Evolutionary conservation across 129 eudicot species (phyloP), one percentile per base, ranked within the genome.

Genomic region (Helichrysum umbraculigerum): DNA sequence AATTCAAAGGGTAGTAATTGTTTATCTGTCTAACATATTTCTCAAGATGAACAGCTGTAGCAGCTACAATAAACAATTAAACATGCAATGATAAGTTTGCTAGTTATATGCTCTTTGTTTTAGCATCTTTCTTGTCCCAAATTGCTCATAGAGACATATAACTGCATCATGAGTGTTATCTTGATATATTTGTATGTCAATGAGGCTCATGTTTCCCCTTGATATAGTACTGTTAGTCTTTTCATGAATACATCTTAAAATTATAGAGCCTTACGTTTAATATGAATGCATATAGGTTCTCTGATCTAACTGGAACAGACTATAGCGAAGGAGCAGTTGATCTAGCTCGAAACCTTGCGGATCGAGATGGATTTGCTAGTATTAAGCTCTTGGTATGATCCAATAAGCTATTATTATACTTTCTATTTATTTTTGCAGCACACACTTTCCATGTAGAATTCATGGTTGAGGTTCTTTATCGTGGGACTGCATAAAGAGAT

Each of bases 241-340:
- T 68, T 57, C 60, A 68, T 22, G 54, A 19, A 72, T 63, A 15
- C 79, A 35, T 4, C 66, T 85, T 3, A 57, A 68, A 37, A 6
- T 76, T 42, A 20, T n/a, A 69, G 33, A 50, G 25, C 66, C 72
- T 80, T 22, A 76, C 30, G 29, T 33, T 42, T 58, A 22, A 32
- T 78, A 72, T 74, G 67, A 58, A 37, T 78, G 64, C 42, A 81
- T 79, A 37, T 81, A 95, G 99, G 89, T 95, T 95, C 84, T 74
- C 91, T 56, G 94, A 95, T 89, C 88, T 95, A 78, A 89, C 92
- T 68, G 99, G 99, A 75, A 90, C 88, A 50, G 99, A 95, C 84
- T 95, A 95, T 54, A 91, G 94, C 54, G 99, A 89, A 89, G 99
- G 96, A 79, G 99, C 99, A 58, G 79, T 95, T 82, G 85, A 86